Evolutionary conservation across 768 basidiomycete genomes (phyloP).

Genomic region (Tulasnella calospora): DNA sequence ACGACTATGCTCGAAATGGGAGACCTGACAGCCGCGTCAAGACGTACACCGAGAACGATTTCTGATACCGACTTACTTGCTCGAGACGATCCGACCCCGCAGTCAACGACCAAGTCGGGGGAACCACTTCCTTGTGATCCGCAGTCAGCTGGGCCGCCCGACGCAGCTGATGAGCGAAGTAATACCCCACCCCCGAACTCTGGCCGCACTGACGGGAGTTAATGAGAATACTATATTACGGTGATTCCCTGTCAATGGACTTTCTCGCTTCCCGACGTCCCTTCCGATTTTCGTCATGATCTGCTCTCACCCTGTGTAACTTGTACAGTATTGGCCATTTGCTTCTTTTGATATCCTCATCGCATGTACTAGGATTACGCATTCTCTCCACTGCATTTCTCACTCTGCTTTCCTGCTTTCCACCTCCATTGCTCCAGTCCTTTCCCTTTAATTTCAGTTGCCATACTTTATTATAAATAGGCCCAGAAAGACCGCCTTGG

Average conservation of each 20-base stretch:
- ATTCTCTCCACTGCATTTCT: not conserved
- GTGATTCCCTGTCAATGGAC: not conserved
- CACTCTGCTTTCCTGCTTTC: not conserved
- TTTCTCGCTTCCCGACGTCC: not conserved
- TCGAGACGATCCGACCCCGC: not conserved
- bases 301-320: not conserved
- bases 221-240: not conserved
- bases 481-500: too few relatives aligned
- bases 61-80: not conserved
- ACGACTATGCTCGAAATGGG: too few relatives aligned
- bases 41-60: too few relatives aligned
- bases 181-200: not conserved
- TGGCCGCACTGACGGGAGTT: not conserved
- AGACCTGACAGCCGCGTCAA: too few relatives aligned
- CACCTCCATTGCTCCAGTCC: not conserved
- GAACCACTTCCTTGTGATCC: not conserved
- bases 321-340: not conserved
- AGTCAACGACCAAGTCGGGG: not conserved
- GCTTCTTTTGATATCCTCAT: not conserved
- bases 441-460: not conserved
- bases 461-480: not conserved
- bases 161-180: not conserved
- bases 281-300: not conserved
- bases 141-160: not conserved
- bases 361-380: not conserved